Evolutionary conservation across 2,329 filamentous ascomycete species (phyloP).

Genomic region (Aquanectria penicillioides): DNA sequence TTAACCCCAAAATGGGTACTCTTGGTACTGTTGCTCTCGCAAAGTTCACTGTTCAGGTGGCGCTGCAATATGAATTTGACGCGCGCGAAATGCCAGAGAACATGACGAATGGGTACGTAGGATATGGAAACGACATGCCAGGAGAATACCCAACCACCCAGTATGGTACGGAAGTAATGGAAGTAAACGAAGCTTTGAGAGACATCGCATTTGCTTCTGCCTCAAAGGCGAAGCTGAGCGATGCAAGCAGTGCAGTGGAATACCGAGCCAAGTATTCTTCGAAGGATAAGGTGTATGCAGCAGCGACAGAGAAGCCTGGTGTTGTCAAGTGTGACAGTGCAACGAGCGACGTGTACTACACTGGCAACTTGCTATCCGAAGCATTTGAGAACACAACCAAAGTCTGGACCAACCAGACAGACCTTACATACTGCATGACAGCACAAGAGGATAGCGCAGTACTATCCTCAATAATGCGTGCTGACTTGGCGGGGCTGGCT

Average conservation of each 20-base stretch:
- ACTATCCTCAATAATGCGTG: slow-evolving; percentile 25
- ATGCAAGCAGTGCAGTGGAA: slow-evolving; percentile 7
- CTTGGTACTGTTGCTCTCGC: slow-evolving; percentile 34
- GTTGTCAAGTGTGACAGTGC: slow-evolving; percentile 33
- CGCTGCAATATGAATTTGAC: slow-evolving; percentile 30
- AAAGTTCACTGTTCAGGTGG: slow-evolving; percentile 33
- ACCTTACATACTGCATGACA: slow-evolving; percentile 32
- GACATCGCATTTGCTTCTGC: slow-evolving; percentile 24
- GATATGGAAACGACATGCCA: slow-evolving; percentile 25
- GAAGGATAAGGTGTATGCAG: background rate
- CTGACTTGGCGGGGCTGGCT: slow-evolving; percentile 21
- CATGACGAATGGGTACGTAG: slow-evolving; percentile 31
- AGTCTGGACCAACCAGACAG: slow-evolving; percentile 27
- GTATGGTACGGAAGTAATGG: slow-evolving; percentile 35
- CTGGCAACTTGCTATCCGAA: slow-evolving; percentile 29
- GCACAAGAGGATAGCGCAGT: slow-evolving; percentile 35
- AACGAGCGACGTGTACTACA: slow-evolving; percentile 36
- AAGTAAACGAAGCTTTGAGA: slow-evolving; percentile 25
- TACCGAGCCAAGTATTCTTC: slow-evolving; percentile 23
- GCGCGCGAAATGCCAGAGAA: slow-evolving; percentile 28
- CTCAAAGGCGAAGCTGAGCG: slow-evolving; percentile 7
- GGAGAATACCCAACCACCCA: slow-evolving; percentile 26
- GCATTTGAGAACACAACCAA: slow-evolving; percentile 30
- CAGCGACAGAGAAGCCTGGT: slow-evolving; percentile 13
- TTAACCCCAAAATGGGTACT: slow-evolving; percentile 32